A percentile compares a stretch with the other conserved stretches of the same genome.
These are phyloP conservation scores for Scytalidium lignicola DNA, from an alignment of 2,329 filamentous ascomycete species.

Conservation along the genomic window DNA sequence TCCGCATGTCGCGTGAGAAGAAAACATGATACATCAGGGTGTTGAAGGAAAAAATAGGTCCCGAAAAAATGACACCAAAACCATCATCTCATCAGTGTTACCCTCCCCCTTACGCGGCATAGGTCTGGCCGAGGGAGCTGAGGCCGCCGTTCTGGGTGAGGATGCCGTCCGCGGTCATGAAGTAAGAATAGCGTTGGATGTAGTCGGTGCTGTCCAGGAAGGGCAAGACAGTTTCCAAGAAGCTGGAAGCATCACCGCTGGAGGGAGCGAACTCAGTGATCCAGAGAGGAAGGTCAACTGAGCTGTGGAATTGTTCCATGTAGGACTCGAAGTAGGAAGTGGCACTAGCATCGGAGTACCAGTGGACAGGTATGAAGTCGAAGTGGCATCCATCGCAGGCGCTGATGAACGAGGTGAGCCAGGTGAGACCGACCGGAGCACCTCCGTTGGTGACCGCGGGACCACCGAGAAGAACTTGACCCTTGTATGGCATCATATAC, in stretches of 20 bases:
- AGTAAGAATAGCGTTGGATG: conserved; percentile 37
- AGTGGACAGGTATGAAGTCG: conserved; percentile 40
- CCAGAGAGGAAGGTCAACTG: conserved; percentile 35
- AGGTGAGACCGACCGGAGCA: conserved; percentile 31
- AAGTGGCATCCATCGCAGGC: conserved; percentile 35
- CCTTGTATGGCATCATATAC: conserved; percentile 37
- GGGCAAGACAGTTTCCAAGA: conserved; percentile 37
- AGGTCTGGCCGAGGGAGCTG: conserved; percentile 5
- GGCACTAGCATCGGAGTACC: conserved; percentile 33
- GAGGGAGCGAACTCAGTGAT: conserved; percentile 39
- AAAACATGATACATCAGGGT: background rate
- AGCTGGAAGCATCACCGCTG: conserved; percentile 25
- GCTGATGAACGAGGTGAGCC: conserved; percentile 33
- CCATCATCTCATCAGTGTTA: background rate
- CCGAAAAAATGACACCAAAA: background rate
- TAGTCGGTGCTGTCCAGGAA: conserved; percentile 36
- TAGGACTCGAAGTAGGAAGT: conserved; percentile 38
- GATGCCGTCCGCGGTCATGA: conserved; percentile 29
- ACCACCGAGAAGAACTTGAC: conserved; percentile 35
- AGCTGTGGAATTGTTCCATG: conserved; percentile 32
- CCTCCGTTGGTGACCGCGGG: conserved; percentile 39
- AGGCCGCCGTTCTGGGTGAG: conserved; percentile 17
- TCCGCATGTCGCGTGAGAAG: background rate
- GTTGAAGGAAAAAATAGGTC: background rate
- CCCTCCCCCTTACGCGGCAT: background rate